Conservation (phyloP, 495 filamentous ascomycete species). For the Parathielavia appendiculata region DNA sequence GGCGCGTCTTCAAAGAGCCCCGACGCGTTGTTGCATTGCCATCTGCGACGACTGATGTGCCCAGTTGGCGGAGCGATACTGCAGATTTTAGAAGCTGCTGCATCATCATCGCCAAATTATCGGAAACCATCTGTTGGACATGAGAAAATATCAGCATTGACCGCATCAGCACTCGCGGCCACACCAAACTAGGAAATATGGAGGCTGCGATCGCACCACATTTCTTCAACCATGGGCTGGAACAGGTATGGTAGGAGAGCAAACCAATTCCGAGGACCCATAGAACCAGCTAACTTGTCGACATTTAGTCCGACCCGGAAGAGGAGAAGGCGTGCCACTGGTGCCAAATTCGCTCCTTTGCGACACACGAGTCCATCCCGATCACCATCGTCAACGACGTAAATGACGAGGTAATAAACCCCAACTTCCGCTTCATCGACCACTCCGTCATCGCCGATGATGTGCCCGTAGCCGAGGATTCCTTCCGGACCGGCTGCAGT, state of each 20-base stretch:
- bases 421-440: conserved; percentile 52
- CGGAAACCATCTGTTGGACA: no score
- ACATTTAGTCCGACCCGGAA: conserved; percentile 21
- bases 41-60: not conserved
- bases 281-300: not conserved
- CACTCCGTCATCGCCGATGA: conserved; percentile 38
- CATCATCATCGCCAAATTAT: not conserved
- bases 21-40: not conserved
- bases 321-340: conserved; percentile 42
- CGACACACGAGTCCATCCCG: conserved; percentile 34
- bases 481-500: conserved; percentile 53
- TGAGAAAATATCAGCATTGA: not conserved
- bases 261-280: not conserved
- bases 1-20: not conserved
- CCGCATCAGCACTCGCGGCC: not conserved
- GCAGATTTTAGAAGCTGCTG: not conserved
- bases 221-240: conserved; percentile 40
- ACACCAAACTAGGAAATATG: conserved; percentile 24
- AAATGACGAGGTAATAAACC: conserved; percentile 37
- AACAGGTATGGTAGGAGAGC: conserved; percentile 26
- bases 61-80: not conserved
- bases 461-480: conserved; percentile 42
- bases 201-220: conserved; percentile 35
- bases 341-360: conserved; percentile 48
- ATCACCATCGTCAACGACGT: conserved; percentile 48